A percentile compares a stretch with the other conserved stretches of the same genome.
phyloP scores from a whole-genome alignment of 345 rosid genomes.

The Citrus sp. region DNA sequence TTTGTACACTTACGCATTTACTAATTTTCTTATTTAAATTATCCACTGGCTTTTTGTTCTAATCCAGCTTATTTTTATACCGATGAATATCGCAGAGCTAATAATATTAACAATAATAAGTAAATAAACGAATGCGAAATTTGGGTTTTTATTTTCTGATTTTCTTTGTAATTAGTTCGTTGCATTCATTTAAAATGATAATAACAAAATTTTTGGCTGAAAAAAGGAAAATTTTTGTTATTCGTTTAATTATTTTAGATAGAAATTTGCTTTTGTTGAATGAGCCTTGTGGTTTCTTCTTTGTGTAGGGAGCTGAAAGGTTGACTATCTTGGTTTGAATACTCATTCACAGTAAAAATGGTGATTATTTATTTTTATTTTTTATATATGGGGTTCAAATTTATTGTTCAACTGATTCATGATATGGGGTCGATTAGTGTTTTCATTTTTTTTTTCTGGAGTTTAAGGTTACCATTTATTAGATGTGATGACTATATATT shows the following conservation, averaged over 20 bases:
- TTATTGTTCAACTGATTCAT: neutral
- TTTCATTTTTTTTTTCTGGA: neutral
- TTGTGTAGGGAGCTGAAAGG: conserved; percentile 23
- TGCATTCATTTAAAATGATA: neutral
- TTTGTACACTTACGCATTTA: neutral
- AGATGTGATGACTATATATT: neutral
- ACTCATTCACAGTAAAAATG: conserved; percentile 26
- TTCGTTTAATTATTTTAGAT: neutral
- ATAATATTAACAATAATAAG: no score
- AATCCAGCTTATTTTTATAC: neutral
- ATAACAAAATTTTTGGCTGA: neutral
- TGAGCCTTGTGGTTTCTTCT: neutral
- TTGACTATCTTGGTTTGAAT: neutral
- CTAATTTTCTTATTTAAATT: neutral
- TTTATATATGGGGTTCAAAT: neutral
- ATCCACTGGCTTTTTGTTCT: neutral
- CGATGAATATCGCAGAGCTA: neutral
- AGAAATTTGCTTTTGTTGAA: neutral
- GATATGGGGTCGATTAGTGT: neutral
- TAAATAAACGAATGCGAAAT: neutral
- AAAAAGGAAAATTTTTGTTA: neutral
- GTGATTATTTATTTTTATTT: conserved; percentile 9
- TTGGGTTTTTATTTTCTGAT: neutral
- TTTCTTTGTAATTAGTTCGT: neutral
- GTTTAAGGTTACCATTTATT: neutral